phyloP scores from a whole-genome alignment of 73 alveolate species.

The Paramecium pentaurelia region DNA sequence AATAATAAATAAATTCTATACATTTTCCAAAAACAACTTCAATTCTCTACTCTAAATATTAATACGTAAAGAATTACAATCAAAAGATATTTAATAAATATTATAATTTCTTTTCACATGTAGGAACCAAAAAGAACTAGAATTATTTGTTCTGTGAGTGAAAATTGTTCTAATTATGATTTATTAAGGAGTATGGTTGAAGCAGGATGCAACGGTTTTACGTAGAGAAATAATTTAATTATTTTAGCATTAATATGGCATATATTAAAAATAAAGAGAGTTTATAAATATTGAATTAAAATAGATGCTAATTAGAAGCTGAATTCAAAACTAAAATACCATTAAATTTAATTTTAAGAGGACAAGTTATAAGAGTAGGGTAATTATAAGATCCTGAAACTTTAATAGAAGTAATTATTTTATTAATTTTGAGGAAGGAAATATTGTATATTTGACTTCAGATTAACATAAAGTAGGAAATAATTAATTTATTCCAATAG shows the following conservation, averaged over 20 bases:
- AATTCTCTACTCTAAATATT: neutral
- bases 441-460: neutral
- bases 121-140: constrained; percentile 2
- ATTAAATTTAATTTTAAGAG: constrained; percentile 1
- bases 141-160: constrained; percentile 22
- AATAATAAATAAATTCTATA: too few relatives aligned
- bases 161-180: neutral
- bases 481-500: neutral
- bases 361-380: constrained; percentile 21
- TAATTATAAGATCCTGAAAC: neutral
- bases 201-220: neutral
- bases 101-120: neutral
- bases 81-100: neutral
- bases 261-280: neutral
- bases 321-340: constrained; percentile 23
- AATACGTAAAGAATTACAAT: neutral
- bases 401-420: neutral
- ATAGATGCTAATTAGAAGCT: neutral
- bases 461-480: constrained; percentile 14
- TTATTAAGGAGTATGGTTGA: neutral
- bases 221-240: neutral
- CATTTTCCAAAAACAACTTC: neutral
- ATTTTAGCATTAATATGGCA: neutral
- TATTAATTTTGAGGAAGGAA: neutral
- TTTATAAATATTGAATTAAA: neutral